phyloP scores from a whole-genome alignment of 2,329 filamentous ascomycete species.

The Biscogniauxia mediterranea region DNA sequence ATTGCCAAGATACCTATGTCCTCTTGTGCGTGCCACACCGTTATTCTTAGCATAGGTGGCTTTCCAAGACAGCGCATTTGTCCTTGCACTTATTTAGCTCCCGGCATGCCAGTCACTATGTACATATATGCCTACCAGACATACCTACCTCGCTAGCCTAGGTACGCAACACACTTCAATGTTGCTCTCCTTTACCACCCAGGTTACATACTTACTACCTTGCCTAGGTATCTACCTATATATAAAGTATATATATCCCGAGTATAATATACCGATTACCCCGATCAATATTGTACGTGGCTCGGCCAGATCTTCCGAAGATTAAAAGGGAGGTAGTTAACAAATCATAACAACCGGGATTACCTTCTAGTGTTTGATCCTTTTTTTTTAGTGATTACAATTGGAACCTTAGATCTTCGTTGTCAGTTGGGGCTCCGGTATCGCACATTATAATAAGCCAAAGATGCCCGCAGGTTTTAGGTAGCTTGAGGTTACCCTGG shows the following conservation, averaged over 20 bases:
- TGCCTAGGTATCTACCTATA: too few species aligned
- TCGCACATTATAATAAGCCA: background rate
- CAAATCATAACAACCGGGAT: background rate
- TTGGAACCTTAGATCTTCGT: background rate
- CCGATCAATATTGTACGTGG: background rate
- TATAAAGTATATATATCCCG: too few species aligned
- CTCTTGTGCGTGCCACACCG: background rate
- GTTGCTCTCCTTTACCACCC: too few species aligned
- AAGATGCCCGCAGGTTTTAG: too few species aligned
- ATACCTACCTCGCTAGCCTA: background rate
- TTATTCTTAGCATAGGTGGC: background rate
- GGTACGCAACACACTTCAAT: too few species aligned
- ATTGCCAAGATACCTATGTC: background rate
- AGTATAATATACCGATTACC: background rate
- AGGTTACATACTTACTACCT: too few species aligned
- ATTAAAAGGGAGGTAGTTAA: background rate
- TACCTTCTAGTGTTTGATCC: background rate
- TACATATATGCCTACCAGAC: background rate
- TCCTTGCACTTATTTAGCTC: background rate
- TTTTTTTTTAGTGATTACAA: too few species aligned
- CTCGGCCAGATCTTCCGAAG: background rate
- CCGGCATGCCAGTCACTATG: background rate
- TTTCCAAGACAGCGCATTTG: background rate
- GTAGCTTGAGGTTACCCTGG: too few species aligned
- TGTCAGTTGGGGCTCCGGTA: background rate